A percentile compares a stretch with the other conserved stretches of the same genome.
phyloP scores from a whole-genome alignment of 805 yeast species.

The Komagataella kurtzmanii region DNA sequence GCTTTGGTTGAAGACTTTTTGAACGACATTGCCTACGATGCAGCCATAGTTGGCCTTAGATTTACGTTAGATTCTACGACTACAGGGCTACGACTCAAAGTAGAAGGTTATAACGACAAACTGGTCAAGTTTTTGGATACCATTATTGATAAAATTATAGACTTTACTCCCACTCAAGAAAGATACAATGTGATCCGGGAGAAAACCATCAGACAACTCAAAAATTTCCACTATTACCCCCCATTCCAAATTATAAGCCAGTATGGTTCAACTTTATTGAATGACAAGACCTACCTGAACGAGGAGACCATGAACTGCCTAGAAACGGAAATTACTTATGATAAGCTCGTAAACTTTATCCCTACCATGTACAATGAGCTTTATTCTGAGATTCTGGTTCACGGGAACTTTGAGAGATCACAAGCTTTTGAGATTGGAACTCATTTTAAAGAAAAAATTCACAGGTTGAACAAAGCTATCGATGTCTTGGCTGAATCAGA shows the following conservation, averaged over 20 bases:
- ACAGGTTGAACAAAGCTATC: constrained; percentile 19
- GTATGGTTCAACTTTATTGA: constrained; percentile 47
- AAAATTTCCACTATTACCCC: constrained; percentile 55
- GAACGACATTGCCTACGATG: constrained; percentile 69
- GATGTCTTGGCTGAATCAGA: constrained; percentile 24
- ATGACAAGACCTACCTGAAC: constrained; percentile 56
- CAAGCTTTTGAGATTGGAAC: constrained; percentile 40
- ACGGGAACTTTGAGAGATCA: constrained; percentile 53
- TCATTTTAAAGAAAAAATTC: constrained; percentile 24
- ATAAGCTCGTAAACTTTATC: constrained; percentile 23
- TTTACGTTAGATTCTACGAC: constrained; percentile 44
- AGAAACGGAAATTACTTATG: constrained; percentile 31
- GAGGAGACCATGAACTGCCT: constrained; percentile 46
- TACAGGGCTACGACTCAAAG: constrained; percentile 56
- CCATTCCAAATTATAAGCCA: constrained; percentile 73
- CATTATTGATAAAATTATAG: constrained; percentile 38
- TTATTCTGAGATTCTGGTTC: constrained; percentile 57
- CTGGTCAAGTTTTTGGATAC: constrained; percentile 46
- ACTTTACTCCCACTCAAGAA: constrained; percentile 34
- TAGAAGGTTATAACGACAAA: constrained; percentile 80
- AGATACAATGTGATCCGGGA: constrained; percentile 61
- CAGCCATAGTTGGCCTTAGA: constrained; percentile 66
- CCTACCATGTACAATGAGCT: constrained; percentile 43
- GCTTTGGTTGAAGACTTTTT: constrained; percentile 68
- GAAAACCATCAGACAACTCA: constrained; percentile 44